Evolutionary conservation across 2,329 filamentous ascomycete species (phyloP), one percentile per base, ranked within the genome.

Genomic region (Phaeosphaeriaceae sp.): DNA sequence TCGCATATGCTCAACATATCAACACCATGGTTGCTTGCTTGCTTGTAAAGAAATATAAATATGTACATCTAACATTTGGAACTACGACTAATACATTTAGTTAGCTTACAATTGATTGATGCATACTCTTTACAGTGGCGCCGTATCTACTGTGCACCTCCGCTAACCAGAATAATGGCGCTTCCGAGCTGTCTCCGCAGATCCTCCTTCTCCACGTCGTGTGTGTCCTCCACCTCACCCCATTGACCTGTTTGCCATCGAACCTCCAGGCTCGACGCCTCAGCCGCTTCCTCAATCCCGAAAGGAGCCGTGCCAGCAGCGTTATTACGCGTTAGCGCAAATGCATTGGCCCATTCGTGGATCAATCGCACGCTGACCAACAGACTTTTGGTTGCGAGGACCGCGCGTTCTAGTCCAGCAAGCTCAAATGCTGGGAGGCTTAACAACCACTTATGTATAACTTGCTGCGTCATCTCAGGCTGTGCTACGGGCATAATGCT

Each of bases 171-270:
- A 66, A 97, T 70, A 13, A 96, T 81, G 9, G 91, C 89, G 70
- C 91, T 95, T 12, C 93, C 94, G 51, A 97, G 77, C 76, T 97
- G 94, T 65, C 93, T 83, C 68, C 85, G 83, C 58, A 97, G 63
- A 74, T 99, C 94, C 74, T 96, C 93, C 73, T 87, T 89, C 65
- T 96, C 89, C 1, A 99, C 94, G 78, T 99, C 94, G 75, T 99
- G 94, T 21, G 92, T 96, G 74, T 99, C 92, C 73, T 99, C 94
- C 1, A 99, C 94, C 79, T 96, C 92, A 7, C 94, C 94, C 93
- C 94, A 97, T 74, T 89, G 87, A 21, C 83, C 79, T 1, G 87
- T 95, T 81, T 99, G 94, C 87, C 91, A 97, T 56, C 85, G 81
- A 13, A 96, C 90, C 78, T 99, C 94, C 34, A 95, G 72, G 63